These are phyloP conservation scores for Hericium alpestre DNA, from an alignment of 768 basidiomycete species.

Conservation along the genomic window DNA sequence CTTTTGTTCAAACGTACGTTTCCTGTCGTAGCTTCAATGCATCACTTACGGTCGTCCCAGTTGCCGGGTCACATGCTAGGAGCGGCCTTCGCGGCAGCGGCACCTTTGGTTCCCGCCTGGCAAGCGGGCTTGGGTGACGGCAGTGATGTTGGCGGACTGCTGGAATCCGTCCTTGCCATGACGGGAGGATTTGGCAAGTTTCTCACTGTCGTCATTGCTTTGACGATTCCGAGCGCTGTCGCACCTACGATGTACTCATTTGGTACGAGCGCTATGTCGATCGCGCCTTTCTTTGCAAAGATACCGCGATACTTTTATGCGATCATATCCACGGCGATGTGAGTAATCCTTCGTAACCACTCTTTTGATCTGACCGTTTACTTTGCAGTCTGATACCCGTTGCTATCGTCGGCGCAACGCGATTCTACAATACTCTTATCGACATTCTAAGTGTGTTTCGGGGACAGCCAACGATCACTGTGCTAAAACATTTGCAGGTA, in stretches of 20 bases:
- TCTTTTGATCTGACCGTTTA: not conserved
- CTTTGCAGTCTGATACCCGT: constrained; percentile 31
- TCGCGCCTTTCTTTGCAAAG: constrained; percentile 21
- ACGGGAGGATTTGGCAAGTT: constrained; percentile 36
- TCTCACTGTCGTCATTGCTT: constrained; percentile 38
- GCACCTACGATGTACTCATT: constrained; percentile 53
- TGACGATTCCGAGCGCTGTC: constrained; percentile 44
- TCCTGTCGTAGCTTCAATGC: not conserved
- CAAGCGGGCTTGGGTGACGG: constrained; percentile 28
- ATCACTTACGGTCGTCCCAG: constrained; percentile 13
- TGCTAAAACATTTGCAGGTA: constrained; percentile 17
- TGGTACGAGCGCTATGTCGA: constrained; percentile 34
- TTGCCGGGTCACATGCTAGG: constrained; percentile 33
- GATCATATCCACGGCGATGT: constrained; percentile 36
- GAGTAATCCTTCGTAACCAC: constrained; percentile 6
- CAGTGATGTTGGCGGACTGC: constrained; percentile 31
- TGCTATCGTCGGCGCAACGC: constrained; percentile 34
- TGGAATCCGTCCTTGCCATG: constrained; percentile 28
- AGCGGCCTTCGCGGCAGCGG: constrained; percentile 34
- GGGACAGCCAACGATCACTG: too few species aligned
- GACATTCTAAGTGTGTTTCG: constrained; percentile 27
- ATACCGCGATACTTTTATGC: constrained; percentile 39
- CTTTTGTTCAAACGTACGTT: constrained; percentile 28
- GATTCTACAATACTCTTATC: constrained; percentile 34
- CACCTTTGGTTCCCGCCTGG: constrained; percentile 29